Base-by-base conservation (phyloP, 495 filamentous ascomycete genomes). In the Podospora conica region DNA sequence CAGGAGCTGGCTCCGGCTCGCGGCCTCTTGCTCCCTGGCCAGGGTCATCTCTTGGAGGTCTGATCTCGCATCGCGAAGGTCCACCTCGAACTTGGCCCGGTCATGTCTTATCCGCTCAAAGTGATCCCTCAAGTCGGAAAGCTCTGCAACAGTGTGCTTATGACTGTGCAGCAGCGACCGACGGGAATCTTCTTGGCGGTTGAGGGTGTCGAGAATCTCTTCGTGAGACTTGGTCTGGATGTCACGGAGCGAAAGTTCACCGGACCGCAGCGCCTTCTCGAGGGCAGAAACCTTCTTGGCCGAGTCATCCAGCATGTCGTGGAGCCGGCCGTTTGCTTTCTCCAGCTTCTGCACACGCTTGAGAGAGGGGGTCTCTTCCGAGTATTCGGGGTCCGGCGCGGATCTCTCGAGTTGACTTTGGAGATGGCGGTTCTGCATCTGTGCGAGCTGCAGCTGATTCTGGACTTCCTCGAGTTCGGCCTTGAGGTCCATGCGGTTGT, bases 351-450 rank as follows among this genome's bases (percentile, higher is more conserved):
- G 89, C 70, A 97, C 87, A 0, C 95, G 89, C 63, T 89, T 84
- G 33, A 90, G 71, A 7, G 91, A 93, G 18, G 91, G 92, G 68
- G 88, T 94, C n/a, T 96, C 90, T 61, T 97, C 91, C 58, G 87
- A 79, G 48, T 81, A 83, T 28, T 86, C 86, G 3, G 76, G 72
- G 1, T 86, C 85, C 0, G 83, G 84, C 2, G 80, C 77, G 1
- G 72, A 78, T 25, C 89, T 86, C 55, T 91, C 88, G 64, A 97
- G 79, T 72, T 97, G 93, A 74, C 86, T 93, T 71, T 97, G 91
- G 18, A 98, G 85, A 74, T 98, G 94, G 40, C 91, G 88, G 78
- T 96, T 97, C 69, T 94, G 91, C 92, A 98, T 97, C 76, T 98
- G 90, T 9, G 90, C 89, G 79, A 98, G 86, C 71, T 98, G 94